Evolutionary conservation across 352 stramenopile genomes (phyloP).

Genomic region (Plasmopara halstedii): DNA sequence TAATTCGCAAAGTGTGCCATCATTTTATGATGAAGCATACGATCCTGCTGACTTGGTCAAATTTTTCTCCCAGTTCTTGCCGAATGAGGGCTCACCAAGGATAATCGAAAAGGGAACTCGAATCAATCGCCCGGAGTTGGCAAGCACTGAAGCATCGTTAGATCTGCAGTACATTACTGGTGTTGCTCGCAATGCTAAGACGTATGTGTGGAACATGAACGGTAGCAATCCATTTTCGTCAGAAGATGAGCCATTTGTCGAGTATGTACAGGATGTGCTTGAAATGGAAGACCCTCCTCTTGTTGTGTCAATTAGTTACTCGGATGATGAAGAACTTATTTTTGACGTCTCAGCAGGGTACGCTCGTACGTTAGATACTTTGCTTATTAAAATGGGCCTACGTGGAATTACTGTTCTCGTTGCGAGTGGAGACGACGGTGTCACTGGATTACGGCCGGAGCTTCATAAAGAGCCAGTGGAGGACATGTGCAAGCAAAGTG

Average conservation of each 20-base stretch:
- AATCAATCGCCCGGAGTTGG: conserved; percentile 26
- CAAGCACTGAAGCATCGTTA: conserved; percentile 74
- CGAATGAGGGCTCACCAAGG: conserved; percentile 29
- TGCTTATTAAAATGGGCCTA: conserved; percentile 87
- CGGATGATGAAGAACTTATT: conserved; percentile 86
- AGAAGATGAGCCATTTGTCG: conserved; percentile 80
- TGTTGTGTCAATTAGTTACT: conserved; percentile 88
- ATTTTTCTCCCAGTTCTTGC: conserved; percentile 53
- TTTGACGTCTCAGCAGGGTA: conserved; percentile 68
- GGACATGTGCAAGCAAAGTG: conserved; percentile 54
- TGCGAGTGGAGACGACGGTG: conserved; percentile 82
- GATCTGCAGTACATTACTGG: conserved; percentile 89
- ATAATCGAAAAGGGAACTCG: conserved; percentile 54
- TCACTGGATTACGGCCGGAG: conserved; percentile 60
- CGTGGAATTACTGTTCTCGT: conserved; percentile 83
- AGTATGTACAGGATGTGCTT: conserved; percentile 66
- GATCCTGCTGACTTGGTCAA: conserved; percentile 39
- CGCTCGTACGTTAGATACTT: conserved; percentile 68
- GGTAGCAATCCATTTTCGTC: conserved; percentile 81
- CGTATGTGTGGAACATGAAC: conserved; percentile 74
- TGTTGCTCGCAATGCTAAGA: conserved; percentile 67
- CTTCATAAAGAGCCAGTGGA: conserved; percentile 44
- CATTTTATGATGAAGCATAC: conserved; percentile 73
- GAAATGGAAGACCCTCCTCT: conserved; percentile 59
- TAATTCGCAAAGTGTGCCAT: conserved; percentile 59